A percentile compares a stretch with the other conserved stretches of the same genome.
phyloP scores from a whole-genome alignment of 768 basidiomycete species.

The Termitomyces sp. region DNA sequence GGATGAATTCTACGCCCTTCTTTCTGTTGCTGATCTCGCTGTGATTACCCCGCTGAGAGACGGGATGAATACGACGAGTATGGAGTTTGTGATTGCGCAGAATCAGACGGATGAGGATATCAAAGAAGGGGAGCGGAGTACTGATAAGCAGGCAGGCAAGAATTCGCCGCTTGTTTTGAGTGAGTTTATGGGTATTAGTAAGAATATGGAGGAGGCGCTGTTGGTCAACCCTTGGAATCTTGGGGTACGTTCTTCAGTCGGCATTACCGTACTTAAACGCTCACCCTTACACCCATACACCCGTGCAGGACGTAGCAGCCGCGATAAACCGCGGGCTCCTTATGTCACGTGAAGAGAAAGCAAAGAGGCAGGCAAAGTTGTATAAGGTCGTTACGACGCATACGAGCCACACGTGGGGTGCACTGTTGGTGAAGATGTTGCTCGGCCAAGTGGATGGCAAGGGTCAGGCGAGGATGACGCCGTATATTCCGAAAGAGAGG shows the following conservation, averaged over 20 bases:
- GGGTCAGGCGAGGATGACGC: conserved; percentile 79
- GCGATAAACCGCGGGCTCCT: conserved; percentile 85
- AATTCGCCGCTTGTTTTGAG: conserved; percentile 85
- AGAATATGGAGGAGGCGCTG: conserved; percentile 84
- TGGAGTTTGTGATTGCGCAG: conserved; percentile 98
- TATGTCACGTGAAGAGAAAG: conserved; percentile 78
- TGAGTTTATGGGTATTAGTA: conserved; percentile 97
- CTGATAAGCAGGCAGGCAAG: conserved; percentile 24
- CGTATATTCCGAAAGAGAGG: conserved; percentile 64
- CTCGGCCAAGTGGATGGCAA: conserved; percentile 75
- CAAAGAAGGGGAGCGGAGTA: background rate
- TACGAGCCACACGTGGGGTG: conserved; percentile 92
- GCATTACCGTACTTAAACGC: background rate
- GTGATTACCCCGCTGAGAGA: conserved; percentile 95
- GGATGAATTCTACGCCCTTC: conserved; percentile 95
- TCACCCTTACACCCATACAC: background rate
- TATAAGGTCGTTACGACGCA: conserved; percentile 87
- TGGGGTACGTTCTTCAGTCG: conserved; percentile 46
- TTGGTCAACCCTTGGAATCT: conserved; percentile 97
- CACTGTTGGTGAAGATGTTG: conserved; percentile 83
- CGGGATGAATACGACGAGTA: conserved; percentile 98
- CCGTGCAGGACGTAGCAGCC: conserved; percentile 73
- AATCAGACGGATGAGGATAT: conserved; percentile 42
- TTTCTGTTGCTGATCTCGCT: conserved; percentile 89
- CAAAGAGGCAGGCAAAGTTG: conserved; percentile 63